Evolutionary conservation across 2,329 filamentous ascomycete genomes (phyloP).

Genomic region (Rhynchosporium graminicola): DNA sequence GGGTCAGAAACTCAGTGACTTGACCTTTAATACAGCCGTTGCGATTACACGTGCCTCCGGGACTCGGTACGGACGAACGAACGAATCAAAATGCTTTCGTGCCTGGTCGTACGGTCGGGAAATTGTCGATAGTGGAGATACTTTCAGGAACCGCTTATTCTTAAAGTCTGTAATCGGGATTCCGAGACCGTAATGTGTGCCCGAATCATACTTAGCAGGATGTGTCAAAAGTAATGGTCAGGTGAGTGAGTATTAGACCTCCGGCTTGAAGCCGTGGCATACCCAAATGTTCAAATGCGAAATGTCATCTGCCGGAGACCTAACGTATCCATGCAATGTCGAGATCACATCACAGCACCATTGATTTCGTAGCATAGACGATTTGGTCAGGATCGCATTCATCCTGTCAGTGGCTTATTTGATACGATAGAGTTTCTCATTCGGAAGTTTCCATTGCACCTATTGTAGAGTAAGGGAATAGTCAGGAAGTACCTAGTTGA

Average conservation of each 20-base stretch:
- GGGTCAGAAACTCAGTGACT: background rate
- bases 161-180: too few relatives aligned
- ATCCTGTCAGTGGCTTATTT: background rate
- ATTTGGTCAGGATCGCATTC: background rate
- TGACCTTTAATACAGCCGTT: background rate
- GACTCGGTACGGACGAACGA: background rate
- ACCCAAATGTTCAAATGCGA: background rate
- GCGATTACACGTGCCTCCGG: background rate
- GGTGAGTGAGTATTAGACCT: background rate
- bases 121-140: slow-evolving; percentile 2
- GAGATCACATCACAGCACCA: background rate
- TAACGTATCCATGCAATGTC: background rate
- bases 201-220: background rate
- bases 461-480: background rate
- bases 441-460: background rate
- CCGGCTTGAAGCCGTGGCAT: background rate
- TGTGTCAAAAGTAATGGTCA: background rate
- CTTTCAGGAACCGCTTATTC: background rate
- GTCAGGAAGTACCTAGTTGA: background rate
- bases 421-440: background rate
- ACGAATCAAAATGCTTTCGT: background rate
- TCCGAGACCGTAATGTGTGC: too few relatives aligned
- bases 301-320: background rate
- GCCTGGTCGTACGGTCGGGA: slow-evolving; percentile 1
- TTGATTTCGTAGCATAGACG: background rate